Conservation (phyloP, 176 grass and related monocot genomes). For the Eremochloa ophiuroides region DNA sequence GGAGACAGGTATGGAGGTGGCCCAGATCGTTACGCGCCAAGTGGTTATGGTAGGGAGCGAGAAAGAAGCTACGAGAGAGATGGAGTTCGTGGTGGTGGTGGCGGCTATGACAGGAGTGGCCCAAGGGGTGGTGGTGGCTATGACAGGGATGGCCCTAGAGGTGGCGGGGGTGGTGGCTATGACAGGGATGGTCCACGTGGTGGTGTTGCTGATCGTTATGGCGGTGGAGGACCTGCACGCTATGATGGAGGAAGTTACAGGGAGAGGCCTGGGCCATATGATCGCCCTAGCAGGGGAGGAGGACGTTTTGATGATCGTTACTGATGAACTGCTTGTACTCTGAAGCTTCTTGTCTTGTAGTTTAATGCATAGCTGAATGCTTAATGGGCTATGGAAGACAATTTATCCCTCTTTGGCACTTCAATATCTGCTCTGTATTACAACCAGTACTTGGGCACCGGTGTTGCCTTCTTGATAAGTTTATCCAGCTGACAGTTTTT, state of each 20-base stretch:
- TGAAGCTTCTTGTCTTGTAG: conserved; percentile 11
- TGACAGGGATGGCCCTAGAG: conserved; percentile 42
- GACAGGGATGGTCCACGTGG: conserved; percentile 57
- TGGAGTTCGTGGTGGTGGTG: conserved; percentile 15
- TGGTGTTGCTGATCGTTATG: conserved; percentile 28
- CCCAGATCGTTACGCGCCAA: conserved; percentile 39
- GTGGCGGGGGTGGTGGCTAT: conserved; percentile 28
- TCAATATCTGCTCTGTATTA: conserved; percentile 10
- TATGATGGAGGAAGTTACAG: conserved; percentile 50
- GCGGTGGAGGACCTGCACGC: conserved; percentile 41
- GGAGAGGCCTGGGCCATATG: conserved; percentile 63
- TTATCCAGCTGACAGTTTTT: conserved; percentile 31
- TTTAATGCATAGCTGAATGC: conserved; percentile 24
- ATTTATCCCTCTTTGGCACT: neutral
- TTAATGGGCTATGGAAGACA: conserved; percentile 4
- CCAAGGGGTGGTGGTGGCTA: conserved; percentile 39
- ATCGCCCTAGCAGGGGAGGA: conserved; percentile 55
- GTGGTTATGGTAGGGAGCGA: conserved; percentile 46
- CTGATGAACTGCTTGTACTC: neutral
- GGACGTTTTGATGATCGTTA: conserved; percentile 56
- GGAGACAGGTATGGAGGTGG: conserved; percentile 54
- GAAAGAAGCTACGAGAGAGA: conserved; percentile 66
- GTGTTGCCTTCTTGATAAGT: conserved; percentile 14
- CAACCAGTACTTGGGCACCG: neutral
- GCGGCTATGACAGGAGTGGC: conserved; percentile 45